A percentile compares a stretch with the other conserved stretches of the same genome.
phyloP scores from a whole-genome alignment of 2,329 filamentous ascomycete genomes.

The Penicillium sp. region DNA sequence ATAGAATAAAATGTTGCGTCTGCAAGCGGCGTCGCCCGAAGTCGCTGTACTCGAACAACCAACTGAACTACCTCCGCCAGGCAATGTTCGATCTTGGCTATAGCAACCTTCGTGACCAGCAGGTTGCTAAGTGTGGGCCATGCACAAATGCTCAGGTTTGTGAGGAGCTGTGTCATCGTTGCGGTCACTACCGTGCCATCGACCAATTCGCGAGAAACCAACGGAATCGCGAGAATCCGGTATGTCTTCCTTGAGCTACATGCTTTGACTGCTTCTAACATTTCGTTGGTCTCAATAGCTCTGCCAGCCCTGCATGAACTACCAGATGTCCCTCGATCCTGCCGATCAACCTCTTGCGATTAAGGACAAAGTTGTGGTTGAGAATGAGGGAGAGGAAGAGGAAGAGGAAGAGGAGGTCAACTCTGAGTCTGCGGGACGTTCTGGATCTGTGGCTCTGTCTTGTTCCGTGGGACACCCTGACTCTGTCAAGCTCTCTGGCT shows the following conservation, averaged over 20 bases:
- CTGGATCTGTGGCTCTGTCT: neutral
- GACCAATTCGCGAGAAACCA: constrained; percentile 9
- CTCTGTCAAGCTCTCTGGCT: neutral
- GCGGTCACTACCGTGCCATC: constrained; percentile 5
- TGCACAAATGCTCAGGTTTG: constrained; percentile 1
- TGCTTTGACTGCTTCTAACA: neutral
- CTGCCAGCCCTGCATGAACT: constrained; percentile 15
- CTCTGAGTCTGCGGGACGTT: neutral
- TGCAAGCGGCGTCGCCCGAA: constrained; percentile 2
- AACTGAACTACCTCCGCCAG: constrained; percentile 6
- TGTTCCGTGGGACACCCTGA: neutral
- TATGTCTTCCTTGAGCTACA: neutral
- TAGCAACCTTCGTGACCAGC: neutral
- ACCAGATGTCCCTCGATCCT: constrained; percentile 7
- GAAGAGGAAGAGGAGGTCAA: neutral
- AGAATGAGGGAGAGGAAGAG: neutral
- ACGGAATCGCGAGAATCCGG: constrained; percentile 4
- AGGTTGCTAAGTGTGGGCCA: constrained; percentile 6
- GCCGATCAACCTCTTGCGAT: neutral
- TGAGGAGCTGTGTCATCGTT: constrained; percentile 5
- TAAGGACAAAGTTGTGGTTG: neutral
- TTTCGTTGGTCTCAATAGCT: neutral
- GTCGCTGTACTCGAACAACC: constrained; percentile 1
- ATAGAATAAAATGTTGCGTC: constrained; percentile 10
- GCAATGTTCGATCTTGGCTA: neutral